Conservation (phyloP, 1,284 basidiomycete genomes). For the Cystobasidium slooffiae region DNA sequence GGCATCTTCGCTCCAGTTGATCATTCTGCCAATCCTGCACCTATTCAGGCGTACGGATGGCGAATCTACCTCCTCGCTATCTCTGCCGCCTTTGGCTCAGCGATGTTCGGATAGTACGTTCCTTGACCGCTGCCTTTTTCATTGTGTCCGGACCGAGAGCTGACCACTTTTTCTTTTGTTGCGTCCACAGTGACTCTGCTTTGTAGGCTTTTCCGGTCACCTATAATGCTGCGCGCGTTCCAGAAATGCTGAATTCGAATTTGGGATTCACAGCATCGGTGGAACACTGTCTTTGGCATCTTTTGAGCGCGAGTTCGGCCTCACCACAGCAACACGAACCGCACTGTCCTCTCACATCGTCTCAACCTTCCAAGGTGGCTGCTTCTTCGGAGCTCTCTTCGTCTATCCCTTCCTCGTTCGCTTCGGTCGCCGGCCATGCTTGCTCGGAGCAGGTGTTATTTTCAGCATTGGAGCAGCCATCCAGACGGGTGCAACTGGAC, state of each 20-base stretch:
- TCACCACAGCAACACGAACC: constrained; percentile 47
- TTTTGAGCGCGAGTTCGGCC: constrained; percentile 54
- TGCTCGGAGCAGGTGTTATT: constrained; percentile 54
- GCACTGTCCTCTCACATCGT: constrained; percentile 55
- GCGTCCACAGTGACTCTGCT: constrained; percentile 11
- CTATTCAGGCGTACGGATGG: constrained; percentile 62
- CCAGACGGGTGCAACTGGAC: constrained; percentile 54
- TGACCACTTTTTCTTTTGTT: not conserved
- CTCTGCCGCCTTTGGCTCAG: constrained; percentile 42
- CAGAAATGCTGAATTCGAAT: not conserved
- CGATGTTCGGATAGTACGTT: constrained; percentile 17
- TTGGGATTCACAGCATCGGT: constrained; percentile 49
- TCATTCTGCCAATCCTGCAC: constrained; percentile 54
- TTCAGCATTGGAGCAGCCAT: constrained; percentile 57
- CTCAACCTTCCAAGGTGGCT: constrained; percentile 58
- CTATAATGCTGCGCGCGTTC: not conserved
- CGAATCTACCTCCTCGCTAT: constrained; percentile 49
- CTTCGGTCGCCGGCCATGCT: constrained; percentile 52
- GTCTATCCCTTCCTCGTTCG: constrained; percentile 53
- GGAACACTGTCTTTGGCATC: constrained; percentile 55
- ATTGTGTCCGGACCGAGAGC: not conserved
- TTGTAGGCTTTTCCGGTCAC: constrained; percentile 22
- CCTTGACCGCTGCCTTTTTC: too few species aligned
- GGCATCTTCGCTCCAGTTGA: constrained; percentile 27
- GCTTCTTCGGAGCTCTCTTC: constrained; percentile 55